Base-by-base conservation (phyloP, 805 yeast species). In the Candida silvatica region DNA sequence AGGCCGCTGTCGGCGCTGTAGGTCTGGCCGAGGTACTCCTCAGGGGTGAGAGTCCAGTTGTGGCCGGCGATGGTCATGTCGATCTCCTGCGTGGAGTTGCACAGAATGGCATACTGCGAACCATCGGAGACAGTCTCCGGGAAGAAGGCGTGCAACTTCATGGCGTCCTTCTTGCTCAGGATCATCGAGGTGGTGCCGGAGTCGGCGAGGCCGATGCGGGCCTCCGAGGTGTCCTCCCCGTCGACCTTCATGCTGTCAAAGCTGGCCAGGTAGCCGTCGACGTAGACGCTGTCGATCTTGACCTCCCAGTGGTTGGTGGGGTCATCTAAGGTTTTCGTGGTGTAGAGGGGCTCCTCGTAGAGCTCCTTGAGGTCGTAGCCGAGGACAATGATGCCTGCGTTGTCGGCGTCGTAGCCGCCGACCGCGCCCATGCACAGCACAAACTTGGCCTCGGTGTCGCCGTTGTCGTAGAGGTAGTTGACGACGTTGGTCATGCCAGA, bases 101-200 rank as follows among this genome's bases (percentile, higher is more conserved):
- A 78, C 11, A 60, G 66, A 39, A 78, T 63, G 8, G 82, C 83
- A 54, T 61, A 78, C 52, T 73, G 77, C 17, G 71, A 64, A n/a
- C 77, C 75, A 52, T 78, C 84, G 6, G 78, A 64, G 39, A 71
- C 53, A 6, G 75, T 60, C 25, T 59, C 52, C 12, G 49, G 43
- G 35, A 79, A 76, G 45, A 61, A 71, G 4, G 77, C 54, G 47
- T 78, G 84, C 12, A 77, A 37, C 17, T 42, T 58, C 27, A 62
- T 38, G 2, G 84, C 83, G 47, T 78, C 84, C 17, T 52, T 58
- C 9, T 66, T 52, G 5, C 81, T 74, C 29, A 76, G 53, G 3
- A 73, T 71, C 18, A 78, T 53, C 3, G 79, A 69, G 0, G 84
- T 77, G 3, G 85, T 77, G 17, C 85, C 86, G 5, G 80, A 71